Evolutionary conservation across 2,329 filamentous ascomycete genomes (phyloP).

Genomic region (Fusarium duplospermum): DNA sequence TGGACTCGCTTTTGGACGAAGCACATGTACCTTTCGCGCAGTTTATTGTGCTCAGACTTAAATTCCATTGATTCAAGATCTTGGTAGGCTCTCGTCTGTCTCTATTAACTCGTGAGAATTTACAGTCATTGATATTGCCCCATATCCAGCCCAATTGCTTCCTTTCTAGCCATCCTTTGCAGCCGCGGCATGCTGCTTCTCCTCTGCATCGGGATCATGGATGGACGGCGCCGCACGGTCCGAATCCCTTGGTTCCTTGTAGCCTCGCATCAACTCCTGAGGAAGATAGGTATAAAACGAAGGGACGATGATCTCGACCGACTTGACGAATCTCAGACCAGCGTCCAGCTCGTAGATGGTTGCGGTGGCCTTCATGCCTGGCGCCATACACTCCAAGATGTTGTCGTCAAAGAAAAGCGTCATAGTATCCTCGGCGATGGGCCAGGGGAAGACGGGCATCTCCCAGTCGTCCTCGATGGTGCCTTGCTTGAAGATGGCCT

Average conservation of each 20-base stretch:
- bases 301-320: constrained; percentile 64
- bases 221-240: constrained; percentile 61
- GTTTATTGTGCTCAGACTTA: constrained; percentile 7
- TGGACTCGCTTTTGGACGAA: constrained; percentile 1
- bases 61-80: not conserved
- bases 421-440: constrained; percentile 31
- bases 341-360: constrained; percentile 69
- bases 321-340: constrained; percentile 74
- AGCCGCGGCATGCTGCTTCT: constrained; percentile 43
- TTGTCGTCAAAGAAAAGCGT: constrained; percentile 76
- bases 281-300: constrained; percentile 74
- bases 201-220: constrained; percentile 46
- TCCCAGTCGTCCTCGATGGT: constrained; percentile 62
- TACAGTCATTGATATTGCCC: not conserved
- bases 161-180: constrained; percentile 30
- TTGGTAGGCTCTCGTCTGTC: not conserved
- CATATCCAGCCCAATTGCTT: not conserved
- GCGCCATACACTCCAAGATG: constrained; percentile 62
- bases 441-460: constrained; percentile 40
- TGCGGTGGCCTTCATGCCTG: constrained; percentile 73
- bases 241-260: constrained; percentile 66
- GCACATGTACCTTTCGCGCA: not conserved
- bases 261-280: constrained; percentile 76
- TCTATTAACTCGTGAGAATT: not conserved
- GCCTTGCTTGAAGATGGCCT: constrained; percentile 56